Conservation (phyloP, 2,329 filamentous ascomycete genomes). For the Fusarium newnesense region DNA sequence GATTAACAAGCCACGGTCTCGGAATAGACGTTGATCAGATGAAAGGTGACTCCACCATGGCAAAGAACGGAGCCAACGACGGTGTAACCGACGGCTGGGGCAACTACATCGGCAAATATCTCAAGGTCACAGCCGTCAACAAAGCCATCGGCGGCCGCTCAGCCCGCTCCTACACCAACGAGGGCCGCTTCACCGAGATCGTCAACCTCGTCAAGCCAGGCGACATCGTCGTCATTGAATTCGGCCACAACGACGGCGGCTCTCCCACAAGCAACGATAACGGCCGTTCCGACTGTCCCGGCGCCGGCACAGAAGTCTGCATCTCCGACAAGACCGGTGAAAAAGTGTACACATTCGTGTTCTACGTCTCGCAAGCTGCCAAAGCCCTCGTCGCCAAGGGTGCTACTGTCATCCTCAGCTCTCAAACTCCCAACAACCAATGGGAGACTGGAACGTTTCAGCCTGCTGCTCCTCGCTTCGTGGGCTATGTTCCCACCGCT, state of each 20-base stretch:
- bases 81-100: slow-evolving; percentile 68
- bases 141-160: slow-evolving; percentile 73
- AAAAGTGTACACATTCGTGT: slow-evolving; percentile 69
- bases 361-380: slow-evolving; percentile 68
- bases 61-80: slow-evolving; percentile 55
- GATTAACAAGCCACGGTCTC: no score
- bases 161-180: slow-evolving; percentile 72
- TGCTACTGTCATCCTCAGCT: slow-evolving; percentile 68
- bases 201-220: slow-evolving; percentile 62
- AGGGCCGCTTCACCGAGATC: slow-evolving; percentile 71
- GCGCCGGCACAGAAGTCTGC: slow-evolving; percentile 64
- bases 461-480: slow-evolving; percentile 63
- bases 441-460: slow-evolving; percentile 67
- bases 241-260: slow-evolving; percentile 78
- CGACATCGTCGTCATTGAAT: slow-evolving; percentile 77
- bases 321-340: slow-evolving; percentile 48
- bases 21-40: background rate
- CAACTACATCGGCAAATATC: slow-evolving; percentile 64
- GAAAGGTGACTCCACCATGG: slow-evolving; percentile 69
- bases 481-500: slow-evolving; percentile 62
- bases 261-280: slow-evolving; percentile 65
- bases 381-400: slow-evolving; percentile 65
- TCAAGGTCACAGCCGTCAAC: slow-evolving; percentile 62
- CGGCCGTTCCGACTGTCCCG: slow-evolving; percentile 68
- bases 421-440: slow-evolving; percentile 66